phyloP scores from a whole-genome alignment of 2,329 filamentous ascomycete genomes.

The Aspergillus flavus region DNA sequence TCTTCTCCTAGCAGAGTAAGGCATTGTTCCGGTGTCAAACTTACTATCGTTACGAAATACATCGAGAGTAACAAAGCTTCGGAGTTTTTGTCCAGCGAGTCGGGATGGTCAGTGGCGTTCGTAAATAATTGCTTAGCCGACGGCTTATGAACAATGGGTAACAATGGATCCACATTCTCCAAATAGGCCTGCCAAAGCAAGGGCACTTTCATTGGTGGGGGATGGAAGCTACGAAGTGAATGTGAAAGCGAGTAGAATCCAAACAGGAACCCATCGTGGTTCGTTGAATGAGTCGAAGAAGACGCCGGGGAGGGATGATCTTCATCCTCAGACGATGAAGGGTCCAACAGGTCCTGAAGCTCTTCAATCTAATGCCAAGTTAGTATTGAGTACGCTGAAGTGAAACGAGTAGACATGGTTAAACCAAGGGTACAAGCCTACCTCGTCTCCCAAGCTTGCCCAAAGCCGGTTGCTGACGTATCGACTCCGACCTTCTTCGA shows the following conservation, averaged over 20 bases:
- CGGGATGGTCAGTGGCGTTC: conserved; percentile 53
- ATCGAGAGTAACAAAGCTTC: conserved; percentile 65
- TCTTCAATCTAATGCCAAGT: conserved; percentile 56
- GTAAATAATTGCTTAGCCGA: conserved; percentile 55
- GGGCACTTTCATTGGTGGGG: conserved; percentile 52
- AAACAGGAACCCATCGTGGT: conserved; percentile 63
- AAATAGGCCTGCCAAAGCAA: conserved; percentile 61
- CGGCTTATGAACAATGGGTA: conserved; percentile 63
- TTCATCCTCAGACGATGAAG: conserved; percentile 61
- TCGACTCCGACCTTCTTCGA: conserved; percentile 61
- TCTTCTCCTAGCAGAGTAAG: conserved; percentile 54
- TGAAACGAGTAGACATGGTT: not conserved
- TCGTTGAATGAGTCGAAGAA: conserved; percentile 39
- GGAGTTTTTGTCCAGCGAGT: conserved; percentile 53
- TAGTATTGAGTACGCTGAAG: conserved; percentile 9
- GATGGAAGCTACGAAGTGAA: conserved; percentile 60
- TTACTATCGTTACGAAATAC: conserved; percentile 59
- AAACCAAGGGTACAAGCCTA: conserved; percentile 27
- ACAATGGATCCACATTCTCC: conserved; percentile 63
- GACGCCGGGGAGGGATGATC: conserved; percentile 50
- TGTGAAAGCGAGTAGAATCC: conserved; percentile 60
- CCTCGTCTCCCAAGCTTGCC: conserved; percentile 64
- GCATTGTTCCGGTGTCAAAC: conserved; percentile 46
- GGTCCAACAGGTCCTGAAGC: conserved; percentile 62
- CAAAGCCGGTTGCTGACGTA: conserved; percentile 66